Percentiles rank a stretch among this genome's conserved stretches.
These are phyloP conservation scores for Lenwebbia sp. DNA, from an alignment of 345 rosid genomes.

Conservation along the genomic window DNA sequence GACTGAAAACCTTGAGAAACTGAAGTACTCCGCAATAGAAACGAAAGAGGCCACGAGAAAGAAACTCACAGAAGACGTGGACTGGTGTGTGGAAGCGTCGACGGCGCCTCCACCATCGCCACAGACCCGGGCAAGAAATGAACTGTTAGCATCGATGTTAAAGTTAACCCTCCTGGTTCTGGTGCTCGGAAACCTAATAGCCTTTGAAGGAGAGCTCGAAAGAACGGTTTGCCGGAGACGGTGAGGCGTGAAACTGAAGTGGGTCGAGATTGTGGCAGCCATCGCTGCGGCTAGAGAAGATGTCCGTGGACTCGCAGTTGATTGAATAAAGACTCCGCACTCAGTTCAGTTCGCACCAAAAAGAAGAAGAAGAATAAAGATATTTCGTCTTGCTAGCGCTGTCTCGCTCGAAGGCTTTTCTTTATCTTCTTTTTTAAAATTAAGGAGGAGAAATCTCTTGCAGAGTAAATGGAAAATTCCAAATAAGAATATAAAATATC, in stretches of 20 bases:
- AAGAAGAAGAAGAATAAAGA: background rate
- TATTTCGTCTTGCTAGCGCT: background rate
- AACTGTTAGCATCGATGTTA: constrained; percentile 9
- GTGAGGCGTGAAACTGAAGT: constrained; percentile 15
- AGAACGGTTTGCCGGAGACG: constrained; percentile 13
- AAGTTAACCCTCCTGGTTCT: constrained; percentile 4
- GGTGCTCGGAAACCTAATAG: constrained; percentile 12
- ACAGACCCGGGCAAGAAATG: constrained; percentile 13
- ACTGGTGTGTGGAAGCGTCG: constrained; percentile 10
- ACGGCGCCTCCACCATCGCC: constrained; percentile 25
- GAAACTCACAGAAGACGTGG: constrained; percentile 39
- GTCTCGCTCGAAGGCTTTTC: background rate
- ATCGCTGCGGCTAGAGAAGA: background rate
- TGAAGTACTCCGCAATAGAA: background rate
- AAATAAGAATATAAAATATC: no score
- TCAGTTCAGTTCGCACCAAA: background rate
- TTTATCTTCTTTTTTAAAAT: background rate
- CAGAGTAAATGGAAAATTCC: no score
- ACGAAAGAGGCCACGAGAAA: background rate
- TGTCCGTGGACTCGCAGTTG: background rate
- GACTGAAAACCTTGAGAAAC: background rate
- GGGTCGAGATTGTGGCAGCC: constrained; percentile 5
- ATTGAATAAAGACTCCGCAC: background rate
- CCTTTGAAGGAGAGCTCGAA: constrained; percentile 1
- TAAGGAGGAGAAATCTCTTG: no score